Percentiles rank a stretch among this genome's conserved stretches.
Conservation (phyloP, 495 filamentous ascomycete genomes). For the Acidomyces sp. region DNA sequence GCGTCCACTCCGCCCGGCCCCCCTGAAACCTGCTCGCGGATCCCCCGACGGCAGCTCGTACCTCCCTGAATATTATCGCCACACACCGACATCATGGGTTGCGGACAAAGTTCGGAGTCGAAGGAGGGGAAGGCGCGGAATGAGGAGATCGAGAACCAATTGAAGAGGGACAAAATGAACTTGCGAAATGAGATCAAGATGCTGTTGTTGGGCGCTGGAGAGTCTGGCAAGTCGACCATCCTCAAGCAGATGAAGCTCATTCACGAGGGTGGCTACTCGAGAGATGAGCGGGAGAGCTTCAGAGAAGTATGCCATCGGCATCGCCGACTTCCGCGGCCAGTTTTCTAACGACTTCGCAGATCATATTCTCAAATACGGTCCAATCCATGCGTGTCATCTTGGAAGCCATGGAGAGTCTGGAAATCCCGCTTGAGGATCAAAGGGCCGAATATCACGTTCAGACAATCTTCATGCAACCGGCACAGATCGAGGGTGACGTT, state of each 20-base stretch:
- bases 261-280: constrained; percentile 67
- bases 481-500: constrained; percentile 58
- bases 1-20: neutral
- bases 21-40: neutral
- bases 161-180: constrained; percentile 90
- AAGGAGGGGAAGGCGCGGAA: constrained; percentile 98
- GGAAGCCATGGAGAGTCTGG: constrained; percentile 90
- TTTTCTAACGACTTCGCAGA: constrained; percentile 32
- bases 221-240: constrained; percentile 98
- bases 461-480: constrained; percentile 30
- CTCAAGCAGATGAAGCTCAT: constrained; percentile 98
- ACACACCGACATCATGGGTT: constrained; percentile 72
- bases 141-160: constrained; percentile 97
- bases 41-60: neutral
- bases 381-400: constrained; percentile 53
- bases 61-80: too few species aligned
- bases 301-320: constrained; percentile 25
- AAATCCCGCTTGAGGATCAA: constrained; percentile 77
- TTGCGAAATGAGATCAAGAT: constrained; percentile 99
- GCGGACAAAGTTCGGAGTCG: constrained; percentile 98
- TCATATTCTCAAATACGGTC: constrained; percentile 82
- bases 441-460: constrained; percentile 66
- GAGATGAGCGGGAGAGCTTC: constrained; percentile 66
- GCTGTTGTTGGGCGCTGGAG: constrained; percentile 94
- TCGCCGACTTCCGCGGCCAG: constrained; percentile 22